Base-by-base conservation (phyloP, 1,139 yeast genomes). In the Pichia sp. region DNA sequence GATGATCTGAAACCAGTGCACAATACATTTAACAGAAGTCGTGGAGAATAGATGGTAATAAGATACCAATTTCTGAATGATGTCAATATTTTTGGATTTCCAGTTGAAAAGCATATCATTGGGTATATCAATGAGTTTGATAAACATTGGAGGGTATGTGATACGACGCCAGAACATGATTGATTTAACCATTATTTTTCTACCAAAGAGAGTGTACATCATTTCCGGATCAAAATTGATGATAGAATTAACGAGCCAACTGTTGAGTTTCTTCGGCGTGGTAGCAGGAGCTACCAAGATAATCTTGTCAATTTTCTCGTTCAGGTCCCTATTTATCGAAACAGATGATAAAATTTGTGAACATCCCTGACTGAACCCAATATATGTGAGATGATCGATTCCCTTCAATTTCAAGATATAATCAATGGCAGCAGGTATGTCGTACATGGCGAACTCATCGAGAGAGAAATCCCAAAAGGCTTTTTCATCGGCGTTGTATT, bases 1-100 rank as follows among this genome's bases (percentile, higher is more conserved):
- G 45, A 88, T 82, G 39, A 88, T 86, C 60, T 88, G 97, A 56
- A 88, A 88, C 97, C 97, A 88, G 60, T 88, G 97, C 24, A 87
- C 96, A 33, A 86, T 91, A 18, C 85, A 76, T 58, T 88, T 88
- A 30, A 87, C 96, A 4, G 93, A 79, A 0, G 97, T 86, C 19
- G 94, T 83, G 2, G 94, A 83, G 60, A 87, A 88, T 36, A 88
- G 63, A 58, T 88, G 96, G 18, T 85, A 76, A 58, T 84, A 88
- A 26, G 86, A 72, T 22, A 84, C 72, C 36, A 78, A 60, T 53
- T 87, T 87, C 58, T 87, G 96, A 34, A 74, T 62, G 44, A 71
- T 67, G 22, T 76, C 62, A 46, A 88, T 88, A 58, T 88, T 84
- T 6, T 49, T 34, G 12, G 88, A 72, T 37, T 65, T 67, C 97